Evolutionary conservation across 2,329 filamentous ascomycete species (phyloP), one percentile per base, ranked within the genome.

Genomic region (Beauveria caledonica): DNA sequence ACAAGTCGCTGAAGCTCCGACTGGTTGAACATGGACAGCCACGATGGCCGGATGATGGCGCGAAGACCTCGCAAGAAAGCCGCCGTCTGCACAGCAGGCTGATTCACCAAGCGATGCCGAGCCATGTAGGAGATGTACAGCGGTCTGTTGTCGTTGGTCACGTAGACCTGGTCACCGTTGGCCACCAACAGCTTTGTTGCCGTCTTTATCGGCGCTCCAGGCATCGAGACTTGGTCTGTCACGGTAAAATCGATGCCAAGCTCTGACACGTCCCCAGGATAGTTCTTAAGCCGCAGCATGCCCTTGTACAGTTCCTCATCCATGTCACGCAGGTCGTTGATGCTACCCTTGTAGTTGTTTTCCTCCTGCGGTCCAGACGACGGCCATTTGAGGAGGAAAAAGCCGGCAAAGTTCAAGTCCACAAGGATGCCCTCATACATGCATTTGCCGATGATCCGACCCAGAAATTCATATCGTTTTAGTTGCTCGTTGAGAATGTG

Each of bases 21-120:
- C 72, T 97, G 93, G 73, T 99, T 99, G 79, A 99, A 99, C 94
- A 99, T 97, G 68, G 88, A 92, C 5, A 99, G 82, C 94, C 94
- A 99, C 3, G 85, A 85, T 0, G 93, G 92, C 62, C 92, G 88
- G 65, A 99, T 94, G 69, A 99, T 96, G 64, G 87, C 81, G 23
- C 89, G 86, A 1, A 99, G 84, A 0, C 94, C 94, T 60, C 86
- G 86, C 8, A 99, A 81, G 72, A 99, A 99, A 1, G 92, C 91
- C 23, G 86, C 82, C 0, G 92, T 97, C 69, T 97, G 92, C n/a
- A 80, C 76, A 54, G 83, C 82, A 1, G 90, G 89, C 69, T 97
- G 94, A 1, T 83, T 80, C 60, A 92, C 86, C 0, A 99, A 84
- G 11, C 92, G 88, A 71, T 97, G 92, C 11, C 89, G 87, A 11